Base-by-base conservation (phyloP, 2,329 filamentous ascomycete genomes). In the Hymenoscyphus repandus region DNA sequence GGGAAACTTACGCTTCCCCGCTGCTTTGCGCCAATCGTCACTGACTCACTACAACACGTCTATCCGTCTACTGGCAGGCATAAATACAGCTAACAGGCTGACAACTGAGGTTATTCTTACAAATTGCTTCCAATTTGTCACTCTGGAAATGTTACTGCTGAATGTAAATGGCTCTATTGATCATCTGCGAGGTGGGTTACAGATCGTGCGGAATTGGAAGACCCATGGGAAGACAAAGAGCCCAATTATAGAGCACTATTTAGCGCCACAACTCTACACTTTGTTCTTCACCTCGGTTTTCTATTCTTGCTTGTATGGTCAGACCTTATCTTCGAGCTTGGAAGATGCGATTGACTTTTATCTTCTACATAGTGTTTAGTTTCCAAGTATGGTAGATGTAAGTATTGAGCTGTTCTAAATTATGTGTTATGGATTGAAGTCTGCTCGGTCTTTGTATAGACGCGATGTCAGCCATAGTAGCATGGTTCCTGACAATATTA, bases 341-440 rank as follows among this genome's bases (percentile, higher is more conserved):
- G 42, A 45, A 9, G 12, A 45, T n/a, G 6, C 32, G 42, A 20
- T 34, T 18, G 42, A 45, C 32, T 32, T 45, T 1, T 10, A 34
- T 45, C n/a, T 18, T n/a, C 32, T 17, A 15, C 42, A 27, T 7
- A 45, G 30, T 18, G 20, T 18, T 6, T 12, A 17, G 7, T 36
- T 36, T 15, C 11, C 6, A 7, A 18, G 42, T 13, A 17, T 45
- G 42, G 13, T 32, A 5, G 42, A 45, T 18, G 42, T 30, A 2
- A 45, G 42, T 22, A 32, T 45, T 45, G 42, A 45, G 31, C n/a
- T 45, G 30, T 45, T 45, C 17, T 30, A 45, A 11, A 45, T 45
- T 11, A 36, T 31, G 9, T 33, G 42, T 10, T 36, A 45, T 20
- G 30, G 42, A 13, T 17, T 45, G 12, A n/a, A 18, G 6, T 45